Conservation (phyloP, 1,139 yeast species). For the Saccharomycopsis hybrid region DNA sequence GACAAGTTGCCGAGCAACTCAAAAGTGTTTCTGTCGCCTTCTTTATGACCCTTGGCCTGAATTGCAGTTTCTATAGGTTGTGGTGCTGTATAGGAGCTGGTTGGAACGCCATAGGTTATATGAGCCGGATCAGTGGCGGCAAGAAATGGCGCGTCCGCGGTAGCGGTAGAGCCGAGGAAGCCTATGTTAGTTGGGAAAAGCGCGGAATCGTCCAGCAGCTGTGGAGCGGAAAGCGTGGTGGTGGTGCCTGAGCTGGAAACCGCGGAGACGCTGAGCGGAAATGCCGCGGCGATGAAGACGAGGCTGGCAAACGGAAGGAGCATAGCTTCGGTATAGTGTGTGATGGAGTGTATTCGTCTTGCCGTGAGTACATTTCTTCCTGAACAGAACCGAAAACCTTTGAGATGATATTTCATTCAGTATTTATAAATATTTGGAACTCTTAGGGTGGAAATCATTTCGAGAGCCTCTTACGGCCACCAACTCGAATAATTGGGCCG, state of each 20-base stretch:
- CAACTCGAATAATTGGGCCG: no score
- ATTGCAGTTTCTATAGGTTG: constrained; percentile 22
- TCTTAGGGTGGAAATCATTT: no score
- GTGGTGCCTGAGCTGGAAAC: not conserved
- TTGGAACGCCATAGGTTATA: constrained; percentile 21
- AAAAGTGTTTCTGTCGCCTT: constrained; percentile 29
- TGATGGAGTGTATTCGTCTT: no score
- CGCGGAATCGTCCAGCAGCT: not conserved
- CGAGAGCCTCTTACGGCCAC: no score
- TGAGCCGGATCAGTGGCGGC: constrained; percentile 22
- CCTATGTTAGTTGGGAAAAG: constrained; percentile 20
- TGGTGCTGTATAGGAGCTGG: constrained; percentile 20
- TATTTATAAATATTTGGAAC: no score
- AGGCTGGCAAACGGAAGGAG: no score
- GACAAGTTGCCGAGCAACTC: constrained; percentile 41
- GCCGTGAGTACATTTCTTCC: no score
- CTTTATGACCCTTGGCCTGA: constrained; percentile 17
- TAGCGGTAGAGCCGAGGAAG: constrained; percentile 19
- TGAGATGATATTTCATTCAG: no score
- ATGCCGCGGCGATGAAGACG: not conserved
- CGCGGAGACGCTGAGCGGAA: constrained; percentile 1
- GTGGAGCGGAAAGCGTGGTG: no score
- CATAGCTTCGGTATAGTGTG: no score
- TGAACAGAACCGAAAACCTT: no score
- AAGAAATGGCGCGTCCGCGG: constrained; percentile 22